Evolutionary conservation across 2,329 filamentous ascomycete species (phyloP), one percentile per base, ranked within the genome.

Genomic region (Paecilomyces variotii): DNA sequence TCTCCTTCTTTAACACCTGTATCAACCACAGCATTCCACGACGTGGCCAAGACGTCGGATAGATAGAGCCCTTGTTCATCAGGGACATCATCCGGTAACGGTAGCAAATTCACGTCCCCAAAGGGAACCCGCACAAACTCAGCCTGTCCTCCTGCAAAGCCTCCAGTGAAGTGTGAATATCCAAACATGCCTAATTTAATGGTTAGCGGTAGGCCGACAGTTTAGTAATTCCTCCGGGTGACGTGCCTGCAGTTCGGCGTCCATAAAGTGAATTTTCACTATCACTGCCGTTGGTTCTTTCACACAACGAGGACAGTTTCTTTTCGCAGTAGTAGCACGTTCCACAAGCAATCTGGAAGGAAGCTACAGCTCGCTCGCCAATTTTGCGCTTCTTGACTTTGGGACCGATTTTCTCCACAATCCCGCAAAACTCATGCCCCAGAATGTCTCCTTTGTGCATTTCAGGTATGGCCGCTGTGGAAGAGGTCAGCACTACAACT

Each of bases 11-110:
- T 86, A 14, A 96, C 87, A 1, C 84, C 87, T 0, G 90, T 95
- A 67, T 95, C 90, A 49, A 91, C 87, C 35, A 95, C 90, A 56
- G 84, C 85, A 68, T 96, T 87, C 82, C 90, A 95, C 9, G 86
- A 87, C 0, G 91, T 96, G n/a, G 80, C 79, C 2, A 96, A 73
- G 0, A 95, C 90, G 70, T 96, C 91, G 1, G 88, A 91, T 1
- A 96, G 80, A 72, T 85, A 96, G 0, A 96, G 79, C 9, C 77
- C 89, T 76, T 93, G 91, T 78, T 96, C 91, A 68, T 96, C 91
- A 0, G 90, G 89, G 0, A 96, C 87, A 64, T 83, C 82, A 56
- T 89, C 86, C 1, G 91, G 91, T 4, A 96, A 84, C 65, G 87
- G 85, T 11, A 96, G 80, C 24, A 96, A 78, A 68, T 96, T 96